These are phyloP conservation scores for Geotrichum histeridarum DNA, from an alignment of 1,139 yeast species.

Conservation along the genomic window DNA sequence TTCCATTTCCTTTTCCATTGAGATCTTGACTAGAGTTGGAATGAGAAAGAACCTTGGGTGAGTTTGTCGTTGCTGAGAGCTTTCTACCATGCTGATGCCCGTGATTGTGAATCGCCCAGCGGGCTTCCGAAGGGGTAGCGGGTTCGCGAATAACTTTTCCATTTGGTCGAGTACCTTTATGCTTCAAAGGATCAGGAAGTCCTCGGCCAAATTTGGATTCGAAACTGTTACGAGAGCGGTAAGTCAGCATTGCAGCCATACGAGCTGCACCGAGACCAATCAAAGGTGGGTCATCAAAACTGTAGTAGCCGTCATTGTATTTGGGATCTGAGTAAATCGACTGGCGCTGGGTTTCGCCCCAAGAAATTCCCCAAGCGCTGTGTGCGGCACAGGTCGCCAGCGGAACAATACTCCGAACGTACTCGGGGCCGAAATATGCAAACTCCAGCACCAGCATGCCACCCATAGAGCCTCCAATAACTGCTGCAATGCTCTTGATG, in stretches of 20 bases:
- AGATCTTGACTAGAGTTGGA: too few species aligned
- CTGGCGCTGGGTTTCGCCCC: conserved; percentile 98
- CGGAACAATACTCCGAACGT: conserved; percentile 70
- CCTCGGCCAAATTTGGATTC: conserved; percentile 86
- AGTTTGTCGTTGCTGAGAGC: conserved; percentile 18
- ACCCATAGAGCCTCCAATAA: conserved; percentile 97
- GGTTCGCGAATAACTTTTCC: conserved; percentile 27
- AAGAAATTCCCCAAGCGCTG: conserved; percentile 97
- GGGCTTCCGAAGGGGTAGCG: conserved; percentile 44
- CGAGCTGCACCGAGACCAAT: conserved; percentile 93
- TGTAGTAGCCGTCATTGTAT: conserved; percentile 81
- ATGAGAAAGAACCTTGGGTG: too few species aligned
- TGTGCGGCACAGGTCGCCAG: conserved; percentile 92
- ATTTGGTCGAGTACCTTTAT: conserved; percentile 31
- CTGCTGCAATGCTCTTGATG: conserved; percentile 71
- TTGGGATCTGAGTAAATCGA: conserved; percentile 92
- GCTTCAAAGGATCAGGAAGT: conserved; percentile 48
- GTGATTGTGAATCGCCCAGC: conserved; percentile 63
- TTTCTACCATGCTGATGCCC: conserved; percentile 43
- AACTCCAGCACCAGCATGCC: conserved; percentile 96
- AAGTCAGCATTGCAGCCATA: conserved; percentile 91
- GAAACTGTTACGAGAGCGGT: conserved; percentile 86
- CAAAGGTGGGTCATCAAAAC: conserved; percentile 69
- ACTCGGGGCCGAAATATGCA: conserved; percentile 63
- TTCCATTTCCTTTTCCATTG: too few species aligned